Percentiles rank a stretch among this genome's conserved stretches.
Evolutionary conservation across 257 asterid species (phyloP).

Genomic region (Primulina eburnea): DNA sequence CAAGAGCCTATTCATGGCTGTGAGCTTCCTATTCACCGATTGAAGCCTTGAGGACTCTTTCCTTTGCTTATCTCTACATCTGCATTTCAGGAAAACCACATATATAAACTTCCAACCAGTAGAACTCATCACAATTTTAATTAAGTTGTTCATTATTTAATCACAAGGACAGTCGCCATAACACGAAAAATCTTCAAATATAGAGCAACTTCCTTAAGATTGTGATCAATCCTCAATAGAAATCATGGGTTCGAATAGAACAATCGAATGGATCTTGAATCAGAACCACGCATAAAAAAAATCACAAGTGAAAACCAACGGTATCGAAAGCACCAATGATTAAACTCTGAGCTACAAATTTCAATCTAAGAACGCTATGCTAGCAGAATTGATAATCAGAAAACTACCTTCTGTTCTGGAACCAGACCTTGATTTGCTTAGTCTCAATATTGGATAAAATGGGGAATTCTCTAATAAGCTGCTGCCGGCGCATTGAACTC

Average conservation of each 20-base stretch:
- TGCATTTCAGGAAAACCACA: conserved; percentile 31
- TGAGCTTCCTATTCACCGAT: conserved; percentile 72
- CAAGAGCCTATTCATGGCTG: conserved; percentile 89
- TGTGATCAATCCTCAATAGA: too few species aligned
- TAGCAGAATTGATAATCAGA: background rate
- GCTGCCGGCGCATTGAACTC: conserved; percentile 82
- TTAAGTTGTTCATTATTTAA: background rate
- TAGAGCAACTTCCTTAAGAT: too few species aligned
- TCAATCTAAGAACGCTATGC: background rate
- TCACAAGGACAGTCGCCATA: background rate
- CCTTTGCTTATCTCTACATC: conserved; percentile 90
- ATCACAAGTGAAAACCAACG: background rate
- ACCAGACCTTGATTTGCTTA: conserved; percentile 93
- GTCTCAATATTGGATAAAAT: conserved; percentile 76
- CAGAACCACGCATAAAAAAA: background rate
- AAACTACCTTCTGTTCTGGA: conserved; percentile 78
- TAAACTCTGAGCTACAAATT: background rate
- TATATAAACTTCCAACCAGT: background rate
- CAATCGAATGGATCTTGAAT: background rate
- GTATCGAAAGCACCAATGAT: too few species aligned
- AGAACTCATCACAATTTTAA: background rate
- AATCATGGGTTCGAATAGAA: too few species aligned
- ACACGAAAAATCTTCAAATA: too few species aligned
- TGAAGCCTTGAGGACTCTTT: conserved; percentile 85
- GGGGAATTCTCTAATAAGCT: conserved; percentile 78